A percentile compares a stretch with the other conserved stretches of the same genome.
phyloP scores from a whole-genome alignment of 257 asterid species.

The Echites panduratus region DNA sequence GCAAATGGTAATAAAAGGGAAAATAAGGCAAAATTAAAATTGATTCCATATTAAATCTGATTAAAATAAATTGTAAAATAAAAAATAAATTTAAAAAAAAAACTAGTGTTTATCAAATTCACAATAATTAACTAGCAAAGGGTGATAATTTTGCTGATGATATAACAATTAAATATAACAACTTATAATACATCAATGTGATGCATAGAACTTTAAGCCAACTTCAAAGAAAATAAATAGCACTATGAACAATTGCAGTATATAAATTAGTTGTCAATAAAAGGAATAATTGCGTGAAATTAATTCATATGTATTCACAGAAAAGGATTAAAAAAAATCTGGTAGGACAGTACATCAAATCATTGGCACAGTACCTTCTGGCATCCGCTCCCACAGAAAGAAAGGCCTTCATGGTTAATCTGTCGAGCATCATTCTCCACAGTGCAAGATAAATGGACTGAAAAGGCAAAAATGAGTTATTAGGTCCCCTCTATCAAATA shows the following conservation, averaged over 20 bases:
- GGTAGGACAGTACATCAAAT: neutral
- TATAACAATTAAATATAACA: neutral
- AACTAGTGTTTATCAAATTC: no score
- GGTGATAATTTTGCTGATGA: neutral
- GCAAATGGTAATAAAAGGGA: neutral
- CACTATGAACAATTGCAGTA: neutral
- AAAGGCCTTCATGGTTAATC: slow-evolving; percentile 29
- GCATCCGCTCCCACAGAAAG: slow-evolving; percentile 80
- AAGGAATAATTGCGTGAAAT: neutral
- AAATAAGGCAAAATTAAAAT: no score
- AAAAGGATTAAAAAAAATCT: neutral
- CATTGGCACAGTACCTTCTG: slow-evolving; percentile 44
- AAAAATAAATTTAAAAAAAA: no score
- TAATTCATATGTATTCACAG: neutral
- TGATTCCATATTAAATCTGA: neutral
- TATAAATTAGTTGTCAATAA: neutral
- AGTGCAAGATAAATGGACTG: slow-evolving; percentile 72
- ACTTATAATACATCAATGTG: neutral
- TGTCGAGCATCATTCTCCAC: slow-evolving; percentile 33
- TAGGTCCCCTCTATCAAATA: slow-evolving; percentile 7
- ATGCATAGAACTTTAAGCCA: neutral
- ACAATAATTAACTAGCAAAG: neutral
- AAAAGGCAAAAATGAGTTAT: slow-evolving; percentile 24
- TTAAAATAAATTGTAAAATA: no score
- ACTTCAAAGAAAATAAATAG: neutral